Percentiles rank a stretch among this genome's conserved stretches.
Conservation (phyloP, 345 rosid species). For the Barbarea vulgaris region DNA sequence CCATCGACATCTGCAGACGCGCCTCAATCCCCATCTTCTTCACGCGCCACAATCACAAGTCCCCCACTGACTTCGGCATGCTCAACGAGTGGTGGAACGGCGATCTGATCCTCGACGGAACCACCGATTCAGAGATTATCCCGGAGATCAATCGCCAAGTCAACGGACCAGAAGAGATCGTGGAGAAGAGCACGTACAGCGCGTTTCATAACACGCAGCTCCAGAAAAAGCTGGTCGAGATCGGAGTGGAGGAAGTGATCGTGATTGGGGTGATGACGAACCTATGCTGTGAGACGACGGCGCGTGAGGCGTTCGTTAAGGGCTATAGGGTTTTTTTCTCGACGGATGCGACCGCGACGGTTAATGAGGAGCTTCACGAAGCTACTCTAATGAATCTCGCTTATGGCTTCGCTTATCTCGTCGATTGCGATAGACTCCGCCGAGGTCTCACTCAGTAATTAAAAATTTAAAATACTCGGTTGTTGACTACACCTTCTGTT, state of each 20-base stretch:
- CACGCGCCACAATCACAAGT: slow-evolving; percentile 76
- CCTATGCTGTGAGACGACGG: slow-evolving; percentile 86
- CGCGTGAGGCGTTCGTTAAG: slow-evolving; percentile 72
- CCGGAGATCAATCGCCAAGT: slow-evolving; percentile 46
- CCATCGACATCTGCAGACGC: slow-evolving; percentile 64
- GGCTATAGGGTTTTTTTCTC: slow-evolving; percentile 82
- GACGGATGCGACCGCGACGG: slow-evolving; percentile 72
- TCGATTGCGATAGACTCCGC: slow-evolving; percentile 46
- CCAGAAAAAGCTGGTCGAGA: slow-evolving; percentile 52
- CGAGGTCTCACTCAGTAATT: slow-evolving; percentile 11
- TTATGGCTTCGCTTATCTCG: slow-evolving; percentile 73
- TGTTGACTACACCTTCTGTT: background rate
- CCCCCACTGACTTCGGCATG: slow-evolving; percentile 57
- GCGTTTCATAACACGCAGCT: slow-evolving; percentile 60
- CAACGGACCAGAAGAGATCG: slow-evolving; percentile 39
- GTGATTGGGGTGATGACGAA: slow-evolving; percentile 79
- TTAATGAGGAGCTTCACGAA: slow-evolving; percentile 57
- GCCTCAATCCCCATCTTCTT: slow-evolving; percentile 70
- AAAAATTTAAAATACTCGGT: background rate
- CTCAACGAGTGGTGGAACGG: slow-evolving; percentile 75
- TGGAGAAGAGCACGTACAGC: slow-evolving; percentile 77
- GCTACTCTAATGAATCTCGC: slow-evolving; percentile 70
- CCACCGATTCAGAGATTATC: slow-evolving; percentile 54
- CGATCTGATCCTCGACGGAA: slow-evolving; percentile 63
- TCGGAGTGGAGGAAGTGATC: slow-evolving; percentile 74